phyloP scores from a whole-genome alignment of 768 basidiomycete species.

The Clathrus columnatus region DNA sequence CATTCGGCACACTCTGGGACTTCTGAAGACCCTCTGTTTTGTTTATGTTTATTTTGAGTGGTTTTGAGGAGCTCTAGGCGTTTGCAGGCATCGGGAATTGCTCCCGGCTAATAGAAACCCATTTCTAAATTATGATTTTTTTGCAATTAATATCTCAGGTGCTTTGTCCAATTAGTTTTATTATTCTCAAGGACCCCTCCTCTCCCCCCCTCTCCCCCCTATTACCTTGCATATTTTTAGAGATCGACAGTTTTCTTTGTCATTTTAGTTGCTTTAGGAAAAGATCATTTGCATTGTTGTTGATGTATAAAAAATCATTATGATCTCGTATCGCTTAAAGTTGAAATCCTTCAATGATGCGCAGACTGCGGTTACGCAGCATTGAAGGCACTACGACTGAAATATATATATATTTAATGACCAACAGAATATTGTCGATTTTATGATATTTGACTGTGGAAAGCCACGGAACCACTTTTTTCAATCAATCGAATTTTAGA shows the following conservation, averaged over 20 bases:
- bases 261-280: neutral
- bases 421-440: neutral
- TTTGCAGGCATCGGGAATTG: neutral
- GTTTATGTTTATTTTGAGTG: constrained; percentile 1
- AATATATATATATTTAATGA: neutral
- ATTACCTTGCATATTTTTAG: neutral
- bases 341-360: neutral
- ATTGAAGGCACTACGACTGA: neutral
- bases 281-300: neutral
- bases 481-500: neutral
- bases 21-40: constrained; percentile 14
- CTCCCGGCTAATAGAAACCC: neutral
- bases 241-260: neutral
- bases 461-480: neutral
- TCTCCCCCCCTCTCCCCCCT: neutral
- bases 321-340: neutral
- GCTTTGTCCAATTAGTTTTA: constrained; percentile 1
- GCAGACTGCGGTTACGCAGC: neutral
- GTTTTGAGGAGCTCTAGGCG: neutral
- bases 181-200: constrained; percentile 10
- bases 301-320: neutral
- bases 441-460: neutral
- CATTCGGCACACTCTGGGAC: constrained; percentile 30
- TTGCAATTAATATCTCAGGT: neutral
- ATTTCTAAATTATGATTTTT: neutral